These are phyloP conservation scores for Paraurostyla sp. DNA, from an alignment of 73 alveolate genomes.

Conservation along the genomic window DNA sequence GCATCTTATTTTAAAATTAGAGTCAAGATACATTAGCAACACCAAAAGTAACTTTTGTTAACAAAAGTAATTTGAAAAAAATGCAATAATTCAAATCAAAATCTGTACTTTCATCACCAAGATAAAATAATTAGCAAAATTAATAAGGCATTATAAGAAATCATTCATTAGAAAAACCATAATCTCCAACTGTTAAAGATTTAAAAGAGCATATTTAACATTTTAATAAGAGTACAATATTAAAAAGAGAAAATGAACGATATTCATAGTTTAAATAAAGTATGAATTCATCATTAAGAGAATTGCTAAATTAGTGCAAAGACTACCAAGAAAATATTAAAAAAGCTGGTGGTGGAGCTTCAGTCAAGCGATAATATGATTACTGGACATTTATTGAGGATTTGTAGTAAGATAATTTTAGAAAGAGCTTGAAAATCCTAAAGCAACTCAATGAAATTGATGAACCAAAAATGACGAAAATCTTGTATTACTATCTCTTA, in stretches of 20 bases:
- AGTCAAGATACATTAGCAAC: background rate
- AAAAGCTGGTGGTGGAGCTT: background rate
- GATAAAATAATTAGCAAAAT: too few relatives aligned
- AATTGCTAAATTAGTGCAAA: slow-evolving; percentile 7
- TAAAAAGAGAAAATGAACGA: background rate
- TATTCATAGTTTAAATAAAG: background rate
- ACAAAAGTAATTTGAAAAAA: background rate
- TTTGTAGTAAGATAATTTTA: background rate
- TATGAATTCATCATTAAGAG: background rate
- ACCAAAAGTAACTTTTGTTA: background rate
- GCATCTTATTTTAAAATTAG: background rate
- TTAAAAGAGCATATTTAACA: slow-evolving; percentile 4
- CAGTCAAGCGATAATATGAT: slow-evolving; percentile 5
- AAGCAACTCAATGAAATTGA: slow-evolving; percentile 3
- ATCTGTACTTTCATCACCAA: background rate
- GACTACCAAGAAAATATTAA: background rate
- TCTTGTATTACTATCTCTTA: background rate
- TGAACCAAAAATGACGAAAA: background rate
- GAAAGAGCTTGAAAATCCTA: background rate
- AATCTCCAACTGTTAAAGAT: slow-evolving; percentile 26
- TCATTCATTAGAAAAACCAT: background rate
- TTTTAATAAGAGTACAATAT: background rate
- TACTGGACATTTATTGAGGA: slow-evolving; percentile 34
- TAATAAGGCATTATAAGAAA: background rate
- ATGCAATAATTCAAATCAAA: background rate